Percentiles rank a stretch among this genome's conserved stretches.
Conservation (phyloP, 2,329 filamentous ascomycete genomes). For the Diaporthe sp. region DNA sequence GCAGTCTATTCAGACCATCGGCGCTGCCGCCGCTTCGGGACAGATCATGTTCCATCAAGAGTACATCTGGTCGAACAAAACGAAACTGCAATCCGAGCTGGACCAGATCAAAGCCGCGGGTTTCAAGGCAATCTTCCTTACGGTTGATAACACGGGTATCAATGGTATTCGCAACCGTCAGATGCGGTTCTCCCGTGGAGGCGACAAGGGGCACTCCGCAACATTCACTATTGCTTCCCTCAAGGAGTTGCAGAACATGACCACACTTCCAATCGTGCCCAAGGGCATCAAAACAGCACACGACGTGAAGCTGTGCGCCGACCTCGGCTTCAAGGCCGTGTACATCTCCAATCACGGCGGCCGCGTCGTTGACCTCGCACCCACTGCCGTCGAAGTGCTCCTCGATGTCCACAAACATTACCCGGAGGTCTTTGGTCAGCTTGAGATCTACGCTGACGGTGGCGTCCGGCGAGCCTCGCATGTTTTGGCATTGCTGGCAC, state of each 20-base stretch:
- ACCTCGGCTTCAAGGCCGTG: constrained; percentile 57
- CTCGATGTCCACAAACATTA: constrained; percentile 57
- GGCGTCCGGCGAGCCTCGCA: constrained; percentile 61
- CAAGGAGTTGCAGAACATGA: not conserved
- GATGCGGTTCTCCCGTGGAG: not conserved
- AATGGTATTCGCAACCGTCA: not conserved
- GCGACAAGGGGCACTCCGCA: not conserved
- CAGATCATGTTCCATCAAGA: constrained; percentile 13
- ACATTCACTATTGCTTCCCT: not conserved
- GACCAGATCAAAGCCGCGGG: not conserved
- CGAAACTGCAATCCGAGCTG: not conserved
- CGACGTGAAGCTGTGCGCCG: constrained; percentile 52
- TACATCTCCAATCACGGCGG: constrained; percentile 65
- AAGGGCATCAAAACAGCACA: constrained; percentile 50
- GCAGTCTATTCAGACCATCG: not conserved
- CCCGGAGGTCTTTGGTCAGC: constrained; percentile 49
- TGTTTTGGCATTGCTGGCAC: constrained; percentile 59
- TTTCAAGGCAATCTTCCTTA: not conserved
- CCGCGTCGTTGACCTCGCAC: constrained; percentile 61
- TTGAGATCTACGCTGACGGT: constrained; percentile 62
- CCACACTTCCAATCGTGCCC: constrained; percentile 45
- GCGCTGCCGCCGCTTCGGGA: not conserved
- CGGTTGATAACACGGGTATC: constrained; percentile 1
- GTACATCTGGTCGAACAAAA: constrained; percentile 8
- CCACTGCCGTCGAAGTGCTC: constrained; percentile 57